These are phyloP conservation scores for Caryopteris hybrid DNA, from an alignment of 305 asterid species.

Conservation along the genomic window DNA sequence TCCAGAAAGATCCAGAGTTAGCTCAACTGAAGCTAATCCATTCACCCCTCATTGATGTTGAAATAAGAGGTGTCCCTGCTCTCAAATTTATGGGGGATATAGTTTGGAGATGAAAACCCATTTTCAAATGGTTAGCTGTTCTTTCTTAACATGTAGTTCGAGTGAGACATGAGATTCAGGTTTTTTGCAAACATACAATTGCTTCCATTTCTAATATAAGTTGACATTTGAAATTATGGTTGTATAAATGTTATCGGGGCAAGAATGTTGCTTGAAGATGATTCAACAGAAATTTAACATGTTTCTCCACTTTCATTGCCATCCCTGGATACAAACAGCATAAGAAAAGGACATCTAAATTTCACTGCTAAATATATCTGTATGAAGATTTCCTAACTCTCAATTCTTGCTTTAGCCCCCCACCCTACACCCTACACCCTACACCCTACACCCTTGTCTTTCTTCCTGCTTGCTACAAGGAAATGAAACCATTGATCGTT, in stretches of 20 bases:
- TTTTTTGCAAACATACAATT: too few relatives aligned
- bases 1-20: constrained; percentile 55
- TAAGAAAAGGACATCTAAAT: neutral
- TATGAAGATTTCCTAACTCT: neutral
- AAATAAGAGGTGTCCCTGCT: constrained; percentile 85
- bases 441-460: neutral
- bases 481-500: neutral
- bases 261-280: constrained; percentile 1
- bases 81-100: constrained; percentile 79
- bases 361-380: constrained; percentile 3
- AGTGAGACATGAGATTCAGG: too few relatives aligned
- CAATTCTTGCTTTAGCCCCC: neutral
- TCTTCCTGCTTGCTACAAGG: neutral
- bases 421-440: neutral
- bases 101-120: constrained; percentile 58
- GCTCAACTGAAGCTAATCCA: constrained; percentile 44
- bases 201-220: too few relatives aligned
- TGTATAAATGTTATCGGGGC: neutral
- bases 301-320: constrained; percentile 2
- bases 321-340: neutral
- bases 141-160: too few relatives aligned
- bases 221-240: neutral
- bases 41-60: constrained; percentile 72
- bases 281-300: neutral
- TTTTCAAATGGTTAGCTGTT: constrained; percentile 2